Conservation (phyloP, 768 basidiomycete species). For the Tephrocybe sp. region DNA sequence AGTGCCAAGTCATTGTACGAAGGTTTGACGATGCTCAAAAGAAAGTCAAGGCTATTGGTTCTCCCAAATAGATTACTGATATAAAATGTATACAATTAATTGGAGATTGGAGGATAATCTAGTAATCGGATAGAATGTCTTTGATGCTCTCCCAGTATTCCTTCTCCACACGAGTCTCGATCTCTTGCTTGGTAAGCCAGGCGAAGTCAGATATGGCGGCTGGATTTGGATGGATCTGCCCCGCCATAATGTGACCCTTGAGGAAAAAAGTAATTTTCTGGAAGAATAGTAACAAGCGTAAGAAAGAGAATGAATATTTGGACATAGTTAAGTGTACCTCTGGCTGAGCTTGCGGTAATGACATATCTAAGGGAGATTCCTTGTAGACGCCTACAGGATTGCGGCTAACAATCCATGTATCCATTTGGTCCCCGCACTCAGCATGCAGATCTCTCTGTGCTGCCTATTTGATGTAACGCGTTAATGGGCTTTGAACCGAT, state of each 20-base stretch:
- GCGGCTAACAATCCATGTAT: slow-evolving; percentile 90
- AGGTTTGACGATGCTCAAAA: slow-evolving; percentile 91
- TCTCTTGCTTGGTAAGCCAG: slow-evolving; percentile 94
- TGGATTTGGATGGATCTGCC: slow-evolving; percentile 67
- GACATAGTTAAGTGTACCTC: slow-evolving; percentile 33
- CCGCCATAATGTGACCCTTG: slow-evolving; percentile 90
- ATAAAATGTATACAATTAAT: slow-evolving; percentile 10
- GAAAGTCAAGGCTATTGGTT: slow-evolving; percentile 52
- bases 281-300: not conserved
- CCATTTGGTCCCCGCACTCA: slow-evolving; percentile 81
- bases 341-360: slow-evolving; percentile 23
- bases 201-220: slow-evolving; percentile 70
- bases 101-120: slow-evolving; percentile 20
- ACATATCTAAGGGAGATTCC: slow-evolving; percentile 35
- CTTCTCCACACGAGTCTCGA: slow-evolving; percentile 61
- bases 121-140: slow-evolving; percentile 76
- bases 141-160: slow-evolving; percentile 77
- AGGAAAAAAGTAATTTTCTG: slow-evolving; percentile 85
- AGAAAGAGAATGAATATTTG: not conserved
- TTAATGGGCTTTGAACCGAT: not conserved
- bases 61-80: slow-evolving; percentile 36
- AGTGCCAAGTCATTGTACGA: slow-evolving; percentile 85
- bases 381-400: slow-evolving; percentile 83
- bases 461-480: slow-evolving; percentile 42
- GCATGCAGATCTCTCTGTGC: slow-evolving; percentile 68